Base-by-base conservation (phyloP, 768 basidiomycete species). In the Sistotremastrum niveocremeum region DNA sequence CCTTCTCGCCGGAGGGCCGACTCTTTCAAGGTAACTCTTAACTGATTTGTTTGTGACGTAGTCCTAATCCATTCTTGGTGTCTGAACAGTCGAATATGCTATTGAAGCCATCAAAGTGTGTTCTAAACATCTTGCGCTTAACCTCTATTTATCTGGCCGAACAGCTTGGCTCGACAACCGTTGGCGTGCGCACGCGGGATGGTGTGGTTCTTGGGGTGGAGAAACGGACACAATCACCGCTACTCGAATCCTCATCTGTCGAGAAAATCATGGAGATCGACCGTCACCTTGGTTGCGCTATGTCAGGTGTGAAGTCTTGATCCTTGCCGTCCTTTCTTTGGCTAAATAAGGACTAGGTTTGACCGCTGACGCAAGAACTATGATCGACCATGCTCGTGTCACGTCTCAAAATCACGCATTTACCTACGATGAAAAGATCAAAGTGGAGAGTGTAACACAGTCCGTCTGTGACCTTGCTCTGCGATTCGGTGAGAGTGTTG, bases 221-320 rank as follows among this genome's bases (percentile, higher is more conserved):
- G 71, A 98, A 99, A 69, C 91, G 95, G 63, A 89, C 95, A 44
- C 91, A 95, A 64, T 97, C 93, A 0, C 87, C 91, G 7, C 76
- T 99, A 41, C 78, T 98, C 57, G 95, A 97, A 68, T 80, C 90
- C 37, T 84, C 77, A 51, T 93, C 91, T 46, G 91, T 99, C 59
- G 94, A 99, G 64, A 98, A 98, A 73, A 98, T 98, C 61, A 97
- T 99, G 94, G 95, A 99, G 69, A 98, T 99, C 57, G 95, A 98
- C 67, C 53, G 64, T 8, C 95, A 99, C 67, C 79, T 99, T 49
- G 95, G 91, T 7, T 97, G 93, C 55, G 95, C 95, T 48, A 97
- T 98, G 93, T 93, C 89, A 40, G 86, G 86, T 48, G 11, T 48
- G 7, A 30, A 9, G 3, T 40, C 12, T 6, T 8, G 11, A 39